phyloP scores from a whole-genome alignment of 2,329 filamentous ascomycete genomes.

The Pseudocercospora cruenta region DNA sequence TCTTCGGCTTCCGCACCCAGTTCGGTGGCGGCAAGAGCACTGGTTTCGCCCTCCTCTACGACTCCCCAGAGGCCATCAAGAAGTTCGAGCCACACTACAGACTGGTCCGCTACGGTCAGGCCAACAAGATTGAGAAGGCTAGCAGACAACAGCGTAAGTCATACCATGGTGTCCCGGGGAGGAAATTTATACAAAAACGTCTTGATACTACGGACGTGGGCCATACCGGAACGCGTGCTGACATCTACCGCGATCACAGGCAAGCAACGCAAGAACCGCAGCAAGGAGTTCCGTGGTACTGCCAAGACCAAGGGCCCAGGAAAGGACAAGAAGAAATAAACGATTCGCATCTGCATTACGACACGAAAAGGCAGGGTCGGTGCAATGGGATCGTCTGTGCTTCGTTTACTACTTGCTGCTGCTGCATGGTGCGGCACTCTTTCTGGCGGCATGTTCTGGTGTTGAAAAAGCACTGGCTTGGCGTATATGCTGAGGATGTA shows the following conservation, averaged over 20 bases:
- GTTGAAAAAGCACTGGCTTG: constrained; percentile 27
- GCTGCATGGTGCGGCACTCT: constrained; percentile 26
- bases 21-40: constrained; percentile 99
- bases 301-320: constrained; percentile 96
- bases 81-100: constrained; percentile 99
- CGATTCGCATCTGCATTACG: constrained; percentile 24
- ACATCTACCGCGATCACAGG: constrained; percentile 60
- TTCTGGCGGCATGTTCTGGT: constrained; percentile 28
- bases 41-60: constrained; percentile 98
- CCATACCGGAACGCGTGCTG: constrained; percentile 18
- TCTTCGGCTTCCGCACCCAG: constrained; percentile 98
- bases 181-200: constrained; percentile 5
- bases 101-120: constrained; percentile 89
- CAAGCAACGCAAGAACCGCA: constrained; percentile 99
- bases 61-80: constrained; percentile 97
- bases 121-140: constrained; percentile 93
- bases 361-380: constrained; percentile 16
- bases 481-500: constrained; percentile 32
- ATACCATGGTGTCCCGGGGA: constrained; percentile 22
- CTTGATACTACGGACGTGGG: constrained; percentile 13
- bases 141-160: constrained; percentile 98
- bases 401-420: constrained; percentile 21
- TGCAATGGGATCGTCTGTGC: constrained; percentile 23
- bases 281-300: constrained; percentile 97
- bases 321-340: constrained; percentile 77